Conservation (phyloP, 2,329 filamentous ascomycete genomes). For the Claviceps cyperi region DNA sequence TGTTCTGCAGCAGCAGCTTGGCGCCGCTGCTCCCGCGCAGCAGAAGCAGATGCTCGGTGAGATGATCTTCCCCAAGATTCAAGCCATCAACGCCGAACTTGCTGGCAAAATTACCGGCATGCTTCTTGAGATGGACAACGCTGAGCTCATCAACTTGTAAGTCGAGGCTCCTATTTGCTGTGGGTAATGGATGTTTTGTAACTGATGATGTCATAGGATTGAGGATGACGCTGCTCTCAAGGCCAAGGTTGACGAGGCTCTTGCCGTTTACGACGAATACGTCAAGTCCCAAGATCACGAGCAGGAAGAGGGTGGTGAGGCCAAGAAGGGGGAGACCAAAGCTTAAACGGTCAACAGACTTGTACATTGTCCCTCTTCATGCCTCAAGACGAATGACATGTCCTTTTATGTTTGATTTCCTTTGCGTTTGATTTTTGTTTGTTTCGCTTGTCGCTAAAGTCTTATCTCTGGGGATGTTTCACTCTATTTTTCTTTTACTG, state of each 20-base stretch:
- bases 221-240: slow-evolving; percentile 81
- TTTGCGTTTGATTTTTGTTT: slow-evolving; percentile 15
- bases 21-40: slow-evolving; percentile 47
- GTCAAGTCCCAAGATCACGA: slow-evolving; percentile 62
- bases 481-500: slow-evolving; percentile 1
- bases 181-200: not conserved
- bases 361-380: slow-evolving; percentile 3
- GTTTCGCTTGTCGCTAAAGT: not conserved
- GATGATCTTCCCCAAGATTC: slow-evolving; percentile 96
- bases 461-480: slow-evolving; percentile 3
- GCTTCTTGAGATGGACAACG: slow-evolving; percentile 98
- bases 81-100: slow-evolving; percentile 82
- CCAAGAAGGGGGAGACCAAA: slow-evolving; percentile 36
- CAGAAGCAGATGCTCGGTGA: slow-evolving; percentile 99
- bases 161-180: slow-evolving; percentile 25
- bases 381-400: not conserved
- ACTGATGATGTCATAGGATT: slow-evolving; percentile 42
- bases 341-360: slow-evolving; percentile 15
- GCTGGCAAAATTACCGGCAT: slow-evolving; percentile 99
- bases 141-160: slow-evolving; percentile 88
- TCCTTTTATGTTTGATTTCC: slow-evolving; percentile 11
- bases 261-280: slow-evolving; percentile 96
- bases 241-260: slow-evolving; percentile 92
- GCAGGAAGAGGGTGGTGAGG: slow-evolving; percentile 21
- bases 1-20: slow-evolving; percentile 44